A percentile compares a stretch with the other conserved stretches of the same genome.
These are phyloP conservation scores for Marasmius sp. DNA, from an alignment of 1,284 basidiomycete genomes.

Conservation along the genomic window DNA sequence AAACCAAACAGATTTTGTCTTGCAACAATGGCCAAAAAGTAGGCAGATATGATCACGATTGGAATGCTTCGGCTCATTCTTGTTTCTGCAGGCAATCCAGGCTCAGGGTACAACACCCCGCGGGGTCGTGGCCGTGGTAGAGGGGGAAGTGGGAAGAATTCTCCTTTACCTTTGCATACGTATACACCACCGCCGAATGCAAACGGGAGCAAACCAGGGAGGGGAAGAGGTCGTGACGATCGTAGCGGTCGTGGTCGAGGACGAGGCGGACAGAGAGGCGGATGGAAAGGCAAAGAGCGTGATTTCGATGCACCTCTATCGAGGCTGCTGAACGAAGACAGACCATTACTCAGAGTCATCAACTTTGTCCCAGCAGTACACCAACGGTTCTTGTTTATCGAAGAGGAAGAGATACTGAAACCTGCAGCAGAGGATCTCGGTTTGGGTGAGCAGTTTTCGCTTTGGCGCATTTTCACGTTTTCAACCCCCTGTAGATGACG, in stretches of 20 bases:
- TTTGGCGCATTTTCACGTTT: neutral
- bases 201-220: no score
- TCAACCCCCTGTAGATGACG: constrained; percentile 29
- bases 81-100: neutral
- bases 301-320: constrained; percentile 49
- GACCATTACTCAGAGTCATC: constrained; percentile 64
- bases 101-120: constrained; percentile 1
- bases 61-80: neutral
- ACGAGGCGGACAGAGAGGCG: neutral
- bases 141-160: constrained; percentile 4
- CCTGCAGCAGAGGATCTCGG: constrained; percentile 49
- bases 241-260: neutral
- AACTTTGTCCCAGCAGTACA: constrained; percentile 62
- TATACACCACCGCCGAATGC: no score
- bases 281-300: constrained; percentile 11
- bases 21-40: constrained; percentile 17
- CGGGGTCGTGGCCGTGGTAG: constrained; percentile 18
- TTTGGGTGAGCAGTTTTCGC: constrained; percentile 33
- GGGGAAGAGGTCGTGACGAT: constrained; percentile 3
- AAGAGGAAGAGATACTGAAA: constrained; percentile 67
- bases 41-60: constrained; percentile 3
- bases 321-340: constrained; percentile 50
- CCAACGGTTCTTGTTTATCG: constrained; percentile 54
- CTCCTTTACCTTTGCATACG: no score
- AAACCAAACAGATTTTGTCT: constrained; percentile 15